These are phyloP conservation scores for Camelina laxa DNA, from an alignment of 345 rosid species.

Conservation along the genomic window DNA sequence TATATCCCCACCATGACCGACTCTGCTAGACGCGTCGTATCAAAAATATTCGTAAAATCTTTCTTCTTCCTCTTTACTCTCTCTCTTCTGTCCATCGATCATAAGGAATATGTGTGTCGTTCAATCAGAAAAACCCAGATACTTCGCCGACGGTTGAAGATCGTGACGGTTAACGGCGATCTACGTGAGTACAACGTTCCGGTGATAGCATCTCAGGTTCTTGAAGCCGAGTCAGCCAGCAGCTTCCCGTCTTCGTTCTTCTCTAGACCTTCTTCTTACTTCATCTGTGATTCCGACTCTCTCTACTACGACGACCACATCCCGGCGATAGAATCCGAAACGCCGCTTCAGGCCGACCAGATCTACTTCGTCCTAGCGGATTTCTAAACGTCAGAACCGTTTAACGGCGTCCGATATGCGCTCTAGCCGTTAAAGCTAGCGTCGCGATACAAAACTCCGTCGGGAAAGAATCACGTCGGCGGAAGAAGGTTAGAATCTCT, in stretches of 20 bases:
- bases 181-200: slow-evolving; percentile 68
- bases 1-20: slow-evolving; percentile 29
- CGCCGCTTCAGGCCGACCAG: slow-evolving; percentile 53
- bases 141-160: slow-evolving; percentile 54
- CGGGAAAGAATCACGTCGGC: slow-evolving; percentile 38
- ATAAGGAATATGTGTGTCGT: slow-evolving; percentile 64
- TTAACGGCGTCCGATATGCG: slow-evolving; percentile 81
- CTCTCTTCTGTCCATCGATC: neutral
- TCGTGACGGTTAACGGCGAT: slow-evolving; percentile 68
- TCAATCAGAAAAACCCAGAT: neutral
- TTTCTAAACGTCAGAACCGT: slow-evolving; percentile 64
- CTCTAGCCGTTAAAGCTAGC: slow-evolving; percentile 90
- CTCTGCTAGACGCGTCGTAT: slow-evolving; percentile 35
- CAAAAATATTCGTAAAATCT: neutral
- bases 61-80: neutral
- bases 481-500: slow-evolving; percentile 60
- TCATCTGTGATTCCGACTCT: slow-evolving; percentile 69
- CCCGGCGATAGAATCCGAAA: slow-evolving; percentile 51
- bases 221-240: slow-evolving; percentile 45
- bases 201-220: slow-evolving; percentile 55
- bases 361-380: slow-evolving; percentile 75
- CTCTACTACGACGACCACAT: slow-evolving; percentile 67
- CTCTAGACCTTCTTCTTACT: slow-evolving; percentile 43
- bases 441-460: slow-evolving; percentile 61
- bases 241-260: slow-evolving; percentile 47